These are phyloP conservation scores for Aspergillus asperescens DNA, from an alignment of 495 filamentous ascomycete genomes.

Conservation along the genomic window DNA sequence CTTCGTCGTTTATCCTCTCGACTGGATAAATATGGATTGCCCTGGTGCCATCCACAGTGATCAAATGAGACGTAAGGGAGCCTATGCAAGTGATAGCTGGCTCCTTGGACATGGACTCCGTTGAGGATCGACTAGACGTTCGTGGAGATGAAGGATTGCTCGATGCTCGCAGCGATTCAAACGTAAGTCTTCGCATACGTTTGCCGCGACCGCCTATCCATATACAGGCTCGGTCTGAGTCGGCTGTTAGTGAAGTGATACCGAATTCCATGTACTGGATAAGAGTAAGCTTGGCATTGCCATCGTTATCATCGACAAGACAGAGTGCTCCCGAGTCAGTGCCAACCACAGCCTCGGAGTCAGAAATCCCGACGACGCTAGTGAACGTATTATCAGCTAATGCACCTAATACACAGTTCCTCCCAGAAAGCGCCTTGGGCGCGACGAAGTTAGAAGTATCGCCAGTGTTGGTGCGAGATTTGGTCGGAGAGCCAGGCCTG, in stretches of 20 bases:
- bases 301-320: slow-evolving; percentile 67
- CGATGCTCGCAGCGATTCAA: slow-evolving; percentile 34
- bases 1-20: slow-evolving; percentile 27
- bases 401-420: slow-evolving; percentile 51
- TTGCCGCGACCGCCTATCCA: slow-evolving; percentile 53
- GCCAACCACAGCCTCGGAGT: slow-evolving; percentile 46
- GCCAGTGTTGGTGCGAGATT: slow-evolving; percentile 42
- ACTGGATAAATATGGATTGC: slow-evolving; percentile 61
- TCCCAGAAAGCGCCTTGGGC: slow-evolving; percentile 53
- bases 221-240: slow-evolving; percentile 43
- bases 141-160: slow-evolving; percentile 26
- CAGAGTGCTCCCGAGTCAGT: slow-evolving; percentile 48
- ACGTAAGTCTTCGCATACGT: slow-evolving; percentile 33
- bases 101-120: slow-evolving; percentile 25
- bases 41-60: slow-evolving; percentile 69
- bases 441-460: slow-evolving; percentile 32
- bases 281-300: slow-evolving; percentile 55
- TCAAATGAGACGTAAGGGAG: slow-evolving; percentile 58
- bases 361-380: slow-evolving; percentile 66
- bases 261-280: slow-evolving; percentile 34
- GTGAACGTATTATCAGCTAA: slow-evolving; percentile 80
- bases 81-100: slow-evolving; percentile 60
- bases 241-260: slow-evolving; percentile 50
- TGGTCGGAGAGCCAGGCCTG: slow-evolving; percentile 42
- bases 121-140: slow-evolving; percentile 17